These are phyloP conservation scores for Tolypocladium sp. DNA, from an alignment of 2,329 filamentous ascomycete species.

Conservation along the genomic window DNA sequence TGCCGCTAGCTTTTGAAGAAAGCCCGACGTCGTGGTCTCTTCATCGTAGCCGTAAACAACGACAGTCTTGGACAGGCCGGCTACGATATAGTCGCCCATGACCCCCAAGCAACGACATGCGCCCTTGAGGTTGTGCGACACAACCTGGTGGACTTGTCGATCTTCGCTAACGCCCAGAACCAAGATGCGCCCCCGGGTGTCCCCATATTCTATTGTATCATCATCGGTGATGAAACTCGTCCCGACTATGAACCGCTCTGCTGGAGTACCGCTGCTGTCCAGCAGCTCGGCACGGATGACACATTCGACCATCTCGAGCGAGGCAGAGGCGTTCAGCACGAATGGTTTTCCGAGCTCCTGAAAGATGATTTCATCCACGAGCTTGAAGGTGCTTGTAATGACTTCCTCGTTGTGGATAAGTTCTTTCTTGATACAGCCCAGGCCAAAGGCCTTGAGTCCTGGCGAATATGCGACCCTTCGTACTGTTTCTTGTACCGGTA, in stretches of 20 bases:
- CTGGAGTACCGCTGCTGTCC: slow-evolving; percentile 42
- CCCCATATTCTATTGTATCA: slow-evolving; percentile 35
- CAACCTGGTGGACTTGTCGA: slow-evolving; percentile 62
- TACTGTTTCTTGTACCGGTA: slow-evolving; percentile 74
- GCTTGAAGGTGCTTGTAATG: slow-evolving; percentile 70
- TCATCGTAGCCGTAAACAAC: slow-evolving; percentile 48
- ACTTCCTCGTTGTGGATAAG: slow-evolving; percentile 63
- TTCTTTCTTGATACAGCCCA: slow-evolving; percentile 75
- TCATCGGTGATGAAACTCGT: slow-evolving; percentile 68
- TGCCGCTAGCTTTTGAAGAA: slow-evolving; percentile 60
- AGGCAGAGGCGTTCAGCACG: slow-evolving; percentile 39
- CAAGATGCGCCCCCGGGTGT: slow-evolving; percentile 63
- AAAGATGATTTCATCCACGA: slow-evolving; percentile 88
- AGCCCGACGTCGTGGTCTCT: slow-evolving; percentile 43
- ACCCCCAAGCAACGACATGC: slow-evolving; percentile 73
- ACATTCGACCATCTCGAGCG: slow-evolving; percentile 70
- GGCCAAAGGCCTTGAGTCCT: slow-evolving; percentile 68
- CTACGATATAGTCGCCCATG: slow-evolving; percentile 69
- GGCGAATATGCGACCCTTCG: slow-evolving; percentile 80
- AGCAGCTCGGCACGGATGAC: slow-evolving; percentile 69
- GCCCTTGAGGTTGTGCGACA: slow-evolving; percentile 62
- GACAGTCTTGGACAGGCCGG: slow-evolving; percentile 83
- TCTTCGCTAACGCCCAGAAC: slow-evolving; percentile 75
- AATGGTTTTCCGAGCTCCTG: slow-evolving; percentile 64
- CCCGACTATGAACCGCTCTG: slow-evolving; percentile 83